Conservation (phyloP, 768 basidiomycete species). For the Leucocoprinus leucothites region DNA sequence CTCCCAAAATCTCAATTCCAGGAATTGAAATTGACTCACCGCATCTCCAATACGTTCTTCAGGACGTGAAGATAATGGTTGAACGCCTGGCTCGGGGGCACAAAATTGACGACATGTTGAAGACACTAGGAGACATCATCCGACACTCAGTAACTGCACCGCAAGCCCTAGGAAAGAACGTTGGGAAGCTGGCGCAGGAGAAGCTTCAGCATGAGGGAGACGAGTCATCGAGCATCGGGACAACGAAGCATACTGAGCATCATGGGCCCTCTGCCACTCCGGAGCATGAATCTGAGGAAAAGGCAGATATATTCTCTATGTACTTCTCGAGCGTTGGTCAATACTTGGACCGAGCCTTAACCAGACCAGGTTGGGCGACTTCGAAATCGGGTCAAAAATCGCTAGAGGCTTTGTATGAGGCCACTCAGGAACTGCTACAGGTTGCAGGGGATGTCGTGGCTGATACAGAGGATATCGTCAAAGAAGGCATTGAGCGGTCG, state of each 20-base stretch:
- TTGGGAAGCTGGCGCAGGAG: not conserved
- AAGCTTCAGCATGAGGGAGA: not conserved
- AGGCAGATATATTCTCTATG: not conserved
- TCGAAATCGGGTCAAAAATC: constrained; percentile 15
- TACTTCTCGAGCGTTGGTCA: constrained; percentile 21
- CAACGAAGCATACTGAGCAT: not conserved
- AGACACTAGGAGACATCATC: constrained; percentile 19
- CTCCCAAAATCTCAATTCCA: not conserved
- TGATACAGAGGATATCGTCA: constrained; percentile 12
- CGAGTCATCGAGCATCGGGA: not conserved
- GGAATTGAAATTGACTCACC: constrained; percentile 14
- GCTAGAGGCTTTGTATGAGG: constrained; percentile 20
- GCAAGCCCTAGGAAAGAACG: not conserved
- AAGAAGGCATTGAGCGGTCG: not conserved
- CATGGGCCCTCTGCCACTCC: no score
- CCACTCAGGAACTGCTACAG: constrained; percentile 19
- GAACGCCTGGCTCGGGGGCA: constrained; percentile 31
- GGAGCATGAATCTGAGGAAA: not conserved
- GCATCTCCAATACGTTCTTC: constrained; percentile 19
- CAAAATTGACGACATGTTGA: constrained; percentile 28
- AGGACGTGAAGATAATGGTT: constrained; percentile 29
- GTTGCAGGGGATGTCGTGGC: constrained; percentile 18
- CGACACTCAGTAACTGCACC: constrained; percentile 18
- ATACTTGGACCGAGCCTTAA: constrained; percentile 21
- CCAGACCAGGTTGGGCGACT: constrained; percentile 22